These are phyloP conservation scores for Chrysoporthe deuterocubensis DNA, from an alignment of 2,329 filamentous ascomycete species.

Conservation along the genomic window DNA sequence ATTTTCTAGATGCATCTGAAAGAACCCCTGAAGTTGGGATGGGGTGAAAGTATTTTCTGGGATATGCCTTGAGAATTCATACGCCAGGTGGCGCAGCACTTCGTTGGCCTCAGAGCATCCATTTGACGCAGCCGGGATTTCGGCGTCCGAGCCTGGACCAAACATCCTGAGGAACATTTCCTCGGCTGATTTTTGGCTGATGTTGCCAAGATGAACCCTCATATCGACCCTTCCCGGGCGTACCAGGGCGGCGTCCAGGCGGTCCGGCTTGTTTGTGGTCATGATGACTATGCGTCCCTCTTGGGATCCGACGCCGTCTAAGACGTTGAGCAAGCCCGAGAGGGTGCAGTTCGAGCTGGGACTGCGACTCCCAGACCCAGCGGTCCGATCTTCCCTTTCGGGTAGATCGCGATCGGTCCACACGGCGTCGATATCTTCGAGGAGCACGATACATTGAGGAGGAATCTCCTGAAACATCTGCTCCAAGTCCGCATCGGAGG, in stretches of 20 bases:
- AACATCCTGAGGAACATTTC: constrained; percentile 45
- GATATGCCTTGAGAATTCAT: constrained; percentile 37
- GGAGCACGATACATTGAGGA: constrained; percentile 55
- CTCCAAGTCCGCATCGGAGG: constrained; percentile 53
- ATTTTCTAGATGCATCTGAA: constrained; percentile 40
- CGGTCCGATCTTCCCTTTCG: constrained; percentile 24
- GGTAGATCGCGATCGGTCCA: constrained; percentile 26
- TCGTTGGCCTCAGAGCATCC: constrained; percentile 32
- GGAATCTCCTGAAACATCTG: constrained; percentile 59
- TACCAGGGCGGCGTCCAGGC: constrained; percentile 64
- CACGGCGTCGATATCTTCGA: constrained; percentile 59
- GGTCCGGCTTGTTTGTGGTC: constrained; percentile 70
- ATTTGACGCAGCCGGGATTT: not conserved
- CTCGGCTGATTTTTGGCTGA: constrained; percentile 39
- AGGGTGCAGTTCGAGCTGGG: constrained; percentile 44
- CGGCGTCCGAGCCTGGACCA: constrained; percentile 31
- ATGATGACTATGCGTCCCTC: constrained; percentile 72
- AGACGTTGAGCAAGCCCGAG: constrained; percentile 68
- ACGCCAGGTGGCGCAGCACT: constrained; percentile 32
- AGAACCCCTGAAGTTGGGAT: constrained; percentile 43
- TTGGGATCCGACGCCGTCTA: constrained; percentile 69
- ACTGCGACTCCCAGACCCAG: constrained; percentile 23
- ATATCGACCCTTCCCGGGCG: constrained; percentile 67
- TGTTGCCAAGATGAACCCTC: constrained; percentile 57
- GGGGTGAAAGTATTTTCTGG: constrained; percentile 41